phyloP scores from a whole-genome alignment of 1,139 yeast species.

The Pichia sp. region DNA sequence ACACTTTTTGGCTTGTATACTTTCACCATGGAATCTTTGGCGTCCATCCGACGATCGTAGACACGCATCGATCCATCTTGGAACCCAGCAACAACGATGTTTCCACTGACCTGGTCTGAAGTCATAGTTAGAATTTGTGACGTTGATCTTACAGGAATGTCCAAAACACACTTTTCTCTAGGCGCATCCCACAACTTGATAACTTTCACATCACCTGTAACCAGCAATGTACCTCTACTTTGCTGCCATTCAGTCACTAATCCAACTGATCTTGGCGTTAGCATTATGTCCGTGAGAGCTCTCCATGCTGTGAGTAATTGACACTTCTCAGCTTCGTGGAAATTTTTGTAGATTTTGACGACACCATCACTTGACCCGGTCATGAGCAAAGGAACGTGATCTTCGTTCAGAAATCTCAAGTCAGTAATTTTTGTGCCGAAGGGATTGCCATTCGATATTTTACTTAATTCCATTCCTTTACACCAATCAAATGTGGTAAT shows the following conservation, averaged over 20 bases:
- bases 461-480: slow-evolving; percentile 48
- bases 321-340: slow-evolving; percentile 51
- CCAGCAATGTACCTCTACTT: slow-evolving; percentile 82
- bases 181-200: slow-evolving; percentile 97
- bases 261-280: slow-evolving; percentile 80
- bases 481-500: slow-evolving; percentile 91
- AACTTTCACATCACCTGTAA: slow-evolving; percentile 92
- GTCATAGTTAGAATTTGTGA: slow-evolving; percentile 86
- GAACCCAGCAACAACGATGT: slow-evolving; percentile 85
- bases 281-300: slow-evolving; percentile 77
- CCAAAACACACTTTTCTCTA: slow-evolving; percentile 77
- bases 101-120: slow-evolving; percentile 95
- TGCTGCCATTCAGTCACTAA: slow-evolving; percentile 96
- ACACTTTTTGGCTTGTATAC: slow-evolving; percentile 54
- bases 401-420: slow-evolving; percentile 82
- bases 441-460: slow-evolving; percentile 82
- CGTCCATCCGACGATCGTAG: slow-evolving; percentile 82
- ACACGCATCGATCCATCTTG: slow-evolving; percentile 89
- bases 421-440: slow-evolving; percentile 87
- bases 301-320: slow-evolving; percentile 88
- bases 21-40: slow-evolving; percentile 81
- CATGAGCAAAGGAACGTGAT: slow-evolving; percentile 76
- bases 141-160: slow-evolving; percentile 87
- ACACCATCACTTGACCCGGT: slow-evolving; percentile 95
- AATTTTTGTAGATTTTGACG: slow-evolving; percentile 76